Evolutionary conservation across 441 rosid species (phyloP).

Genomic region (Pelargonium myrrhifolium): DNA sequence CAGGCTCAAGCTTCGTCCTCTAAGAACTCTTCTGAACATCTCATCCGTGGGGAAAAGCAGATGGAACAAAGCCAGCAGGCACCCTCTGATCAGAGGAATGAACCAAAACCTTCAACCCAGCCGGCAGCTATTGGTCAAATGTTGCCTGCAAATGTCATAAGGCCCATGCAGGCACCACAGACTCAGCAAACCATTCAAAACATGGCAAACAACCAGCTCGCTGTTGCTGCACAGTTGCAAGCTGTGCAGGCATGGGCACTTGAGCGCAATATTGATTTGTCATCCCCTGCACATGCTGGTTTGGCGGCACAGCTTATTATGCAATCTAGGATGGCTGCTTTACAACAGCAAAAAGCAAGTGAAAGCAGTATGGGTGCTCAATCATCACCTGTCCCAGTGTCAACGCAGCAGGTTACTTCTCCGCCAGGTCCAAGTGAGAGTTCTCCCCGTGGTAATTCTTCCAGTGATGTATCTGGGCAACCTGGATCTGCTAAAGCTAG

Average conservation of each 20-base stretch:
- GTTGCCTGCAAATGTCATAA: slow-evolving; percentile 46
- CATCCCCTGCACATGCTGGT: slow-evolving; percentile 87
- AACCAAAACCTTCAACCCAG: slow-evolving; percentile 49
- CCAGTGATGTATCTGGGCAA: slow-evolving; percentile 78
- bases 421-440: slow-evolving; percentile 60
- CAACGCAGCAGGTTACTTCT: slow-evolving; percentile 71
- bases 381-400: slow-evolving; percentile 45
- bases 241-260: slow-evolving; percentile 88
- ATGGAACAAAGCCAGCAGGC: slow-evolving; percentile 52
- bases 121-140: slow-evolving; percentile 47
- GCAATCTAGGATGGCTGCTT: slow-evolving; percentile 78
- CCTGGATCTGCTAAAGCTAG: slow-evolving; percentile 69
- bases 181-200: slow-evolving; percentile 52
- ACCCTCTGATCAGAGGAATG: slow-evolving; percentile 58
- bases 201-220: slow-evolving; percentile 60
- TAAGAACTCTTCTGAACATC: slow-evolving; percentile 60
- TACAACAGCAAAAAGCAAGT: slow-evolving; percentile 54
- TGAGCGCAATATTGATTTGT: slow-evolving; percentile 79
- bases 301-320: slow-evolving; percentile 76
- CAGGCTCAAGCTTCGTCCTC: slow-evolving; percentile 85
- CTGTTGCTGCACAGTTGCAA: slow-evolving; percentile 76
- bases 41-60: slow-evolving; percentile 60
- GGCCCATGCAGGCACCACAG: slow-evolving; percentile 76
- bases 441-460: slow-evolving; percentile 77
- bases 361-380: slow-evolving; percentile 49